Evolutionary conservation across 164 flowering plant genomes (phyloP).

Genomic region (Berberis thunbergii): DNA sequence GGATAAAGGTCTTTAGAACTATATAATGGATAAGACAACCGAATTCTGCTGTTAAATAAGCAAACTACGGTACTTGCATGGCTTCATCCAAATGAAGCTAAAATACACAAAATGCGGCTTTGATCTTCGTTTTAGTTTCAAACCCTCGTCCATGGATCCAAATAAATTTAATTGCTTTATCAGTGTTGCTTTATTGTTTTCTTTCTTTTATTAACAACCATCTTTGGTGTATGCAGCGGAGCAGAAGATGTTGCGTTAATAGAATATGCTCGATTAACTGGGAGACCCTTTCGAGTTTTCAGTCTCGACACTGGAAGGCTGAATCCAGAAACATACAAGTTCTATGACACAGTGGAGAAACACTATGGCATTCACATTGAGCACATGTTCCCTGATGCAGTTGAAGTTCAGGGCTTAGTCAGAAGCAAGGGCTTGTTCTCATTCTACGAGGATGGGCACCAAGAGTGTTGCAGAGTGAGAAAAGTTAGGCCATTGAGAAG

Average conservation of each 20-base stretch:
- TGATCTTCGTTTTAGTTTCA: no score
- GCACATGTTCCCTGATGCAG: constrained; percentile 95
- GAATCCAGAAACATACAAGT: constrained; percentile 79
- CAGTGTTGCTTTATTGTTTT: no score
- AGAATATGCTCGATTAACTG: constrained; percentile 83
- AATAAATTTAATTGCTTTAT: no score
- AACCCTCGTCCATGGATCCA: no score
- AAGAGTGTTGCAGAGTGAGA: constrained; percentile 94
- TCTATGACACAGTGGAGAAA: constrained; percentile 74
- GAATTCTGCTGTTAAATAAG: no score
- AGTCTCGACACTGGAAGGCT: constrained; percentile 93
- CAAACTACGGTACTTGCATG: no score
- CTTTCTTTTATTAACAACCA: no score
- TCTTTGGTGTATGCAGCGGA: constrained; percentile 53
- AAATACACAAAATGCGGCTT: no score
- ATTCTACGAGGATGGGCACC: constrained; percentile 92
- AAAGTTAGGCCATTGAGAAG: constrained; percentile 88
- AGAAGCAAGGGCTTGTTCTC: constrained; percentile 87
- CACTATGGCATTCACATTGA: constrained; percentile 77
- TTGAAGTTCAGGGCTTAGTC: constrained; percentile 82
- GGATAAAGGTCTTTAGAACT: no score
- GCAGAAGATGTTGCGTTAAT: constrained; percentile 96
- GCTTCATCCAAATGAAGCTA: no score
- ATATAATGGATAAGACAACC: no score
- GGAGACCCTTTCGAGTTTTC: constrained; percentile 89